These are phyloP conservation scores for Metschnikowia cubensis DNA, from an alignment of 805 yeast species.

Conservation along the genomic window DNA sequence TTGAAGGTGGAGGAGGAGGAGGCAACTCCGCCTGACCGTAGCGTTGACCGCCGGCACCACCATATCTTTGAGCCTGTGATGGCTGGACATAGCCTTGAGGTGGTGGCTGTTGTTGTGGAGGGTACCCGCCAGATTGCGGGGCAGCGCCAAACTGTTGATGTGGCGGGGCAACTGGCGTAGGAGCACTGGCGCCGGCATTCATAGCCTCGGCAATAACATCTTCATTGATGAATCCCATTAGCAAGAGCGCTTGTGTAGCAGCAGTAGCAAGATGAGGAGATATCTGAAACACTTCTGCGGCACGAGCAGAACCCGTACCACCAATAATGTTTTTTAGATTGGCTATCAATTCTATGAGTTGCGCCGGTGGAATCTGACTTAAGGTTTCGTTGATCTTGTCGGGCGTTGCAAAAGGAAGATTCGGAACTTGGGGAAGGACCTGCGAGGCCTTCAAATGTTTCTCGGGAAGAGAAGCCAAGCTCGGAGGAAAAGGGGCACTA, in stretches of 20 bases:
- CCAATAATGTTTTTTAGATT: conserved; percentile 56
- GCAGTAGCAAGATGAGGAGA: conserved; percentile 58
- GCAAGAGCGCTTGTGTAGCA: conserved; percentile 67
- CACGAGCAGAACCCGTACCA: conserved; percentile 48
- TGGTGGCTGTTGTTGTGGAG: not conserved
- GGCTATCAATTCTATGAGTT: conserved; percentile 63
- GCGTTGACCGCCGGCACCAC: not conserved
- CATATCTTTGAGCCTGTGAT: conserved; percentile 4
- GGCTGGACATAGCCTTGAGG: not conserved
- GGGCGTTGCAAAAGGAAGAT: conserved; percentile 44
- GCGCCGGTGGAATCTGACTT: conserved; percentile 65
- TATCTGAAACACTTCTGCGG: conserved; percentile 49
- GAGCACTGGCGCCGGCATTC: conserved; percentile 22
- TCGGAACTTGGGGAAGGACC: conserved; percentile 47
- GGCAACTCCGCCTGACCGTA: conserved; percentile 3
- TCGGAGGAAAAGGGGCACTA: not conserved
- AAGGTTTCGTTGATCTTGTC: conserved; percentile 61
- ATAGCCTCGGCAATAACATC: conserved; percentile 62
- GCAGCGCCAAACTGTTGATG: conserved; percentile 8
- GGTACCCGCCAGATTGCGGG: conserved; percentile 3
- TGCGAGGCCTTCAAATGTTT: conserved; percentile 49
- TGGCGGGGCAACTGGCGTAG: conserved; percentile 18
- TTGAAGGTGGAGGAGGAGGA: not conserved
- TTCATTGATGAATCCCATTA: conserved; percentile 73
- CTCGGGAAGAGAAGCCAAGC: conserved; percentile 10